Conservation (phyloP, 139 green algal species). For the Chlamydomonas sphaeroides region DNA sequence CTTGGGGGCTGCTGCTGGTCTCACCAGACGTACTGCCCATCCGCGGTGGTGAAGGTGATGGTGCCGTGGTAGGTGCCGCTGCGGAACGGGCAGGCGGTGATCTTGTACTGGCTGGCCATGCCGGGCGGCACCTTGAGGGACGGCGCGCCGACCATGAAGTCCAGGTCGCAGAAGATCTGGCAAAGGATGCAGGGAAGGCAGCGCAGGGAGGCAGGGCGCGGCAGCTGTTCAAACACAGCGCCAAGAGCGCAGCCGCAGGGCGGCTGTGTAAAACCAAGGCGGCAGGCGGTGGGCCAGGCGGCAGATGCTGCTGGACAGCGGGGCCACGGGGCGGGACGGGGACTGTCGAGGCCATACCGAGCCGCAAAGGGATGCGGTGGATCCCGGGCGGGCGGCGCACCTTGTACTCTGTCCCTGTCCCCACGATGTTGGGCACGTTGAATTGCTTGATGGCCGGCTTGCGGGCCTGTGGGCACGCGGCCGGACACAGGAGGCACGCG, state of each 20-base stretch:
- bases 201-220: no score
- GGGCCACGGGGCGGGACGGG: no score
- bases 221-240: no score
- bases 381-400: background rate
- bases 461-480: slow-evolving; percentile 57
- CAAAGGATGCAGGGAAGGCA: no score
- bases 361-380: no score
- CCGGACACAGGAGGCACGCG: no score
- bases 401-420: slow-evolving; percentile 27
- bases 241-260: no score
- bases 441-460: slow-evolving; percentile 43
- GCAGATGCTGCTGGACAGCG: no score
- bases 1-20: no score
- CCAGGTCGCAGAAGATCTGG: slow-evolving; percentile 67
- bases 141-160: slow-evolving; percentile 57
- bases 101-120: slow-evolving; percentile 42
- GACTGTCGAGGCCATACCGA: no score
- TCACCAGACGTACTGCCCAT: slow-evolving; percentile 77
- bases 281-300: no score
- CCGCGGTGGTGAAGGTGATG: slow-evolving; percentile 69
- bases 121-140: slow-evolving; percentile 38
- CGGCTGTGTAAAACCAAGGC: no score
- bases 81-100: slow-evolving; percentile 47
- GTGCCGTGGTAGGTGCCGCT: slow-evolving; percentile 61
- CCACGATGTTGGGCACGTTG: slow-evolving; percentile 73